Conservation (phyloP, 78 protist genomes). For the Monosiga brevicollis region DNA sequence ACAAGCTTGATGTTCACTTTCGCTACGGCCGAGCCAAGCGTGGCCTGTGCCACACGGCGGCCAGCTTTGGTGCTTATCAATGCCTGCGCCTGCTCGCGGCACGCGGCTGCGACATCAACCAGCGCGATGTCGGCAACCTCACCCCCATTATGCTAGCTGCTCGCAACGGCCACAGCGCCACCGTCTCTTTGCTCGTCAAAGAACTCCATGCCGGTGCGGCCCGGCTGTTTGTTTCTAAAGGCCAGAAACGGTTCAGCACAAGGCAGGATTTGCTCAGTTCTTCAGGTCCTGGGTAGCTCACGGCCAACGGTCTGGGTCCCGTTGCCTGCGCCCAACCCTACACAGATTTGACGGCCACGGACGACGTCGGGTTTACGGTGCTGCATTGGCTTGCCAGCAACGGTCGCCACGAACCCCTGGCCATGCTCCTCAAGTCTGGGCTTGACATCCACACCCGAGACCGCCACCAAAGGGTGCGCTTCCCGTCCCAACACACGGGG, state of each 20-base stretch:
- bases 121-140: neutral
- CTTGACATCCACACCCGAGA: too few relatives aligned
- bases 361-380: neutral
- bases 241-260: neutral
- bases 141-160: slow-evolving; percentile 6
- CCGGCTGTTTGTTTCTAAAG: neutral
- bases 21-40: neutral
- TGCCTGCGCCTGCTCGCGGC: neutral
- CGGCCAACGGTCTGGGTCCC: neutral
- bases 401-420: neutral
- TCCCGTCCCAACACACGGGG: too few relatives aligned
- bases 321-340: neutral
- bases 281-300: neutral
- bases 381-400: slow-evolving; percentile 11
- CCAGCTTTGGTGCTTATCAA: neutral
- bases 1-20: neutral
- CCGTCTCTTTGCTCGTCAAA: neutral
- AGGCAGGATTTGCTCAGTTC: neutral
- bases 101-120: neutral
- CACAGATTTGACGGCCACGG: neutral
- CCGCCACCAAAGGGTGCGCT: too few relatives aligned
- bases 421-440: neutral
- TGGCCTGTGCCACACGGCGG: neutral
- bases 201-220: neutral
- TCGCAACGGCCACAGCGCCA: slow-evolving; percentile 6